Conservation (phyloP, 2,329 filamentous ascomycete species). For the Biscogniauxia marginata region DNA sequence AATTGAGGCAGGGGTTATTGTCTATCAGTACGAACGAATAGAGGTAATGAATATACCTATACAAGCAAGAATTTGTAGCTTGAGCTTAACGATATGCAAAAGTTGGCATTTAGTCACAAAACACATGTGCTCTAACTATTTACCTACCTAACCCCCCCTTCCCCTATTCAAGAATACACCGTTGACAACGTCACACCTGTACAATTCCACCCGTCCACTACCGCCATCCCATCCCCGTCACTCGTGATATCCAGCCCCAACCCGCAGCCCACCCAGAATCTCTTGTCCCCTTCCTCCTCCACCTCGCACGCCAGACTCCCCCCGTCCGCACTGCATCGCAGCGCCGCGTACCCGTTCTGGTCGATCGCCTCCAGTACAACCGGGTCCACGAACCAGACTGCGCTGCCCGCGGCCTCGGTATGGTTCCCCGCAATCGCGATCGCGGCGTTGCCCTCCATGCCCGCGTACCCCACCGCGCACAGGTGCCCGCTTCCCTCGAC, state of each 20-base stretch:
- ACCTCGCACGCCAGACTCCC: background rate
- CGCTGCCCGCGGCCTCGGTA: slow-evolving; percentile 19
- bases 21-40: no score
- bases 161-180: slow-evolving; percentile 14
- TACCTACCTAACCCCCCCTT: background rate
- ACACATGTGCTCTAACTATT: background rate
- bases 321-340: slow-evolving; percentile 18
- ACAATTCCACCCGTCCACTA: slow-evolving; percentile 29
- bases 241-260: slow-evolving; percentile 29
- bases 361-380: slow-evolving; percentile 20
- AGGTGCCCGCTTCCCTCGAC: slow-evolving; percentile 27
- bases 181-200: slow-evolving; percentile 18
- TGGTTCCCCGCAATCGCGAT: slow-evolving; percentile 28
- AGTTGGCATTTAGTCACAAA: no score
- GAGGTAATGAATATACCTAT: no score
- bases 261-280: slow-evolving; percentile 31
- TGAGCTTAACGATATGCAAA: no score
- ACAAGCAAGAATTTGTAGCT: no score
- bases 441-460: slow-evolving; percentile 16
- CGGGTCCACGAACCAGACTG: slow-evolving; percentile 28
- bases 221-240: slow-evolving; percentile 23
- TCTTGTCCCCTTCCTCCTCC: slow-evolving; percentile 15
- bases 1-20: no score
- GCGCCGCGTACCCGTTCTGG: slow-evolving; percentile 21
- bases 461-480: slow-evolving; percentile 24